Conservation (phyloP, 306 rosid species). For the Arachis hypogaea region DNA sequence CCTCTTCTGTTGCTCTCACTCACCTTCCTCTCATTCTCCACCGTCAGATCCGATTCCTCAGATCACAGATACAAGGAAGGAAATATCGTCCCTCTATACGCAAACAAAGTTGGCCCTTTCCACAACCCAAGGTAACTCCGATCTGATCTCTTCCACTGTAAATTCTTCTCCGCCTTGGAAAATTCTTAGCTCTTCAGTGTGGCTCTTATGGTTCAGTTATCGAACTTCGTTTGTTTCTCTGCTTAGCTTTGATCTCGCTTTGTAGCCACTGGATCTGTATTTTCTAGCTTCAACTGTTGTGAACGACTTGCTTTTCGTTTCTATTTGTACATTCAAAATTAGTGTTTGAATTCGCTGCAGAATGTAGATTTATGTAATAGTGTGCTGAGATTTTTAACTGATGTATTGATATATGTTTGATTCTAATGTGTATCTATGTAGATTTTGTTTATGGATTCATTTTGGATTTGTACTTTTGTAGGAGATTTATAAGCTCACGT, state of each 20-base stretch:
- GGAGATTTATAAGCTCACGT: constrained; percentile 1
- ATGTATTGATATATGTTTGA: background rate
- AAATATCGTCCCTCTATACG: constrained; percentile 56
- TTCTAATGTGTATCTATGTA: background rate
- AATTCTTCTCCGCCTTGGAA: background rate
- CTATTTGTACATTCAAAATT: background rate
- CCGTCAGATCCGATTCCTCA: constrained; percentile 58
- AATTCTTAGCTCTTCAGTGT: background rate
- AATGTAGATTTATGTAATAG: background rate
- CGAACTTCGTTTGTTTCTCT: background rate
- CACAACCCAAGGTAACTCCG: constrained; percentile 62
- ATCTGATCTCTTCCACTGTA: constrained; percentile 31
- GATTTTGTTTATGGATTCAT: background rate
- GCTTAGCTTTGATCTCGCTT: background rate
- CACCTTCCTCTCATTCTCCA: constrained; percentile 8
- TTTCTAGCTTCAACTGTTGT: background rate
- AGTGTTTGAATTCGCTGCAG: background rate
- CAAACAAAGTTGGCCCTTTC: constrained; percentile 65
- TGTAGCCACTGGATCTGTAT: constrained; percentile 22
- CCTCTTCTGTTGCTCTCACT: constrained; percentile 31
- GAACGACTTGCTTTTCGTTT: background rate
- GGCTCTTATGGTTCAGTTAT: background rate
- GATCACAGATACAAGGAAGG: constrained; percentile 56
- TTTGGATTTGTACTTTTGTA: background rate
- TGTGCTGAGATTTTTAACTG: background rate